Evolutionary conservation across 2,329 filamentous ascomycete species (phyloP).

Genomic region (Paecilomyces variotii): DNA sequence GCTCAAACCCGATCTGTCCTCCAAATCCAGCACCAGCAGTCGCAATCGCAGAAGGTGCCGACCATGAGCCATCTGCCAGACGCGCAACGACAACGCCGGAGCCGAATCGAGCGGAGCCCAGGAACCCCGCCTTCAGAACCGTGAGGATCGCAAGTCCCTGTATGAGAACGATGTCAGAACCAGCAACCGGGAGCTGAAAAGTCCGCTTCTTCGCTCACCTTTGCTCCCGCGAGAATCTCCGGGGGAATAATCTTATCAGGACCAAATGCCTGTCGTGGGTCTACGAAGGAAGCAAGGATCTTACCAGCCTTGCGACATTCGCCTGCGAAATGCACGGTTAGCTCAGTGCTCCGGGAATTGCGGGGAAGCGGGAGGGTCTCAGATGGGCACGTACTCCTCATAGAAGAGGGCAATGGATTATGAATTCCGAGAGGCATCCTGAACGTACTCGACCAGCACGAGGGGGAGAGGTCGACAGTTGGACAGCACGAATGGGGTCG

Average conservation of each 20-base stretch:
- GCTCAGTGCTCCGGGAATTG: constrained; percentile 19
- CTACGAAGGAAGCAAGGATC: constrained; percentile 89
- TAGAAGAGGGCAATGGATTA: constrained; percentile 41
- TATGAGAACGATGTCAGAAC: constrained; percentile 1
- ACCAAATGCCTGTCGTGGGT: constrained; percentile 85
- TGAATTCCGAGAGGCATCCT: constrained; percentile 39
- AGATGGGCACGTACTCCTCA: constrained; percentile 34
- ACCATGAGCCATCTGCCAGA: constrained; percentile 42
- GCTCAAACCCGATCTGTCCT: constrained; percentile 44
- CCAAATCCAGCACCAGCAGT: constrained; percentile 43
- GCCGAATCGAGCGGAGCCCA: constrained; percentile 43
- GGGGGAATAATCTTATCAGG: constrained; percentile 97
- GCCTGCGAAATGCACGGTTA: constrained; percentile 48
- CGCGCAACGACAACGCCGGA: constrained; percentile 44
- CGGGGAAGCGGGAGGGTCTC: constrained; percentile 20
- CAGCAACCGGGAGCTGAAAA: constrained; percentile 5
- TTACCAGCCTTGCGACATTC: constrained; percentile 97
- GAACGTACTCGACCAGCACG: background rate
- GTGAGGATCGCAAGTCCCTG: constrained; percentile 44
- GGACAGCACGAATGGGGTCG: background rate
- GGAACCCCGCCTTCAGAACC: constrained; percentile 43
- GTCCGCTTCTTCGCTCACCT: constrained; percentile 47
- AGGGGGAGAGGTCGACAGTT: constrained; percentile 4
- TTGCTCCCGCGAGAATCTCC: constrained; percentile 78
- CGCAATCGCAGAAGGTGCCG: constrained; percentile 42